Conservation (phyloP, 1,139 yeast genomes). For the Waltiozyma sp. region DNA sequence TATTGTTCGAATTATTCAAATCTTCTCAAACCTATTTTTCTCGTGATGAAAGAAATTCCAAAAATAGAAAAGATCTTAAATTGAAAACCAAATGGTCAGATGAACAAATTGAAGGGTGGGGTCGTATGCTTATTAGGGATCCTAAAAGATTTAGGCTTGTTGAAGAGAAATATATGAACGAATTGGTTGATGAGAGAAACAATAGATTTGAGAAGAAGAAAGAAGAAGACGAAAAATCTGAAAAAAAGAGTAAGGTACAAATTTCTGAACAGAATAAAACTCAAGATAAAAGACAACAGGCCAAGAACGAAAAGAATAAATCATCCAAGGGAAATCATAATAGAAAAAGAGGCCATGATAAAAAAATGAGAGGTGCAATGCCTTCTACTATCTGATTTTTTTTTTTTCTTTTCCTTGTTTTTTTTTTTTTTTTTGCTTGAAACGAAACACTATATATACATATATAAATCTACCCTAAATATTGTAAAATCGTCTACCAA, state of each 20-base stretch:
- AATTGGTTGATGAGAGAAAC: constrained; percentile 2
- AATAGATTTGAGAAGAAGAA: background rate
- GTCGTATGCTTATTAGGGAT: constrained; percentile 55
- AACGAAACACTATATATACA: no score
- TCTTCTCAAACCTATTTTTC: constrained; percentile 41
- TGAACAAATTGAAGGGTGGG: constrained; percentile 93
- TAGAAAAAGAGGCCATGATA: constrained; percentile 50
- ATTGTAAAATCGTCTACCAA: no score
- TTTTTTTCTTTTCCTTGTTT: no score
- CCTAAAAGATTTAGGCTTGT: constrained; percentile 49
- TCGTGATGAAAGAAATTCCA: constrained; percentile 38
- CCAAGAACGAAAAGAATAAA: constrained; percentile 45
- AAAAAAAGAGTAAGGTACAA: background rate
- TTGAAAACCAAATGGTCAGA: constrained; percentile 59
- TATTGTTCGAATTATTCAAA: constrained; percentile 47
- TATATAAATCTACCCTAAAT: no score
- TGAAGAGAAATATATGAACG: constrained; percentile 45
- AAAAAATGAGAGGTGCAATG: constrained; percentile 30
- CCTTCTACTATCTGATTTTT: background rate
- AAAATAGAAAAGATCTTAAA: constrained; percentile 41
- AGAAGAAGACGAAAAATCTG: constrained; percentile 4
- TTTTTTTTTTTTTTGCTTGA: no score
- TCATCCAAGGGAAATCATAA: constrained; percentile 51
- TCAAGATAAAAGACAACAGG: constrained; percentile 24
- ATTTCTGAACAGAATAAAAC: background rate